Conservation (phyloP, 129 eudicot genomes). For the Saposhnikovia divaricata region DNA sequence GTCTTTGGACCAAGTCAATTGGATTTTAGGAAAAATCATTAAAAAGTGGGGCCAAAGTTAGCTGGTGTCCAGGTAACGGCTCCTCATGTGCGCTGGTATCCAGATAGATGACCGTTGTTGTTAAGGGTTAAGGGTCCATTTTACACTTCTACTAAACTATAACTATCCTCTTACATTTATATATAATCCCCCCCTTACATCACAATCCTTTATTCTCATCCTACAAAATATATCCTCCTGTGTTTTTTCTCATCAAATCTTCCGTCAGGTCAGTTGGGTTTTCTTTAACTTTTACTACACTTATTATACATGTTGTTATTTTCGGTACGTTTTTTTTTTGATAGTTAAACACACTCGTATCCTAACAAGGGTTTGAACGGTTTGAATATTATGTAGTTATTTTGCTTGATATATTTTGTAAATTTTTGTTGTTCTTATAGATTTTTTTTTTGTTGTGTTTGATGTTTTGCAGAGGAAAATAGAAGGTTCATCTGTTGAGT, state of each 20-base stretch:
- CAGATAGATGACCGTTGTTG: slow-evolving; percentile 50
- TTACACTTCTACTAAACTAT: neutral
- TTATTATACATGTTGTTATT: neutral
- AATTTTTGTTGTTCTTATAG: neutral
- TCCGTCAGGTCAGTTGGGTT: neutral
- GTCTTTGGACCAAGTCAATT: neutral
- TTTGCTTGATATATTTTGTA: too few species aligned
- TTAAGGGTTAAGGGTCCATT: slow-evolving; percentile 7
- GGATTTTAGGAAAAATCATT: too few species aligned
- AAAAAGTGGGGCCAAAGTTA: slow-evolving; percentile 10
- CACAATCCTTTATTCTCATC: neutral
- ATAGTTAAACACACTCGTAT: too few species aligned
- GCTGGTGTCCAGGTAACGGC: slow-evolving; percentile 52
- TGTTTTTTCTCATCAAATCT: neutral
- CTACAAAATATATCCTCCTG: neutral
- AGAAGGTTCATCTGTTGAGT: neutral
- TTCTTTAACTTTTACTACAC: neutral
- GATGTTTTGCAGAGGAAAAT: slow-evolving; percentile 1
- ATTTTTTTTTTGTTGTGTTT: neutral
- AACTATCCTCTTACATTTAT: neutral
- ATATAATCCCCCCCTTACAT: slow-evolving; percentile 25
- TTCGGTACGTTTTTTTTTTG: neutral
- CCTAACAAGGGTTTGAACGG: too few species aligned
- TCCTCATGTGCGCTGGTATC: slow-evolving; percentile 33
- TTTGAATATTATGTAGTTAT: too few species aligned